phyloP scores from a whole-genome alignment of 495 filamentous ascomycete species.

The Penicillium diatomitis region DNA sequence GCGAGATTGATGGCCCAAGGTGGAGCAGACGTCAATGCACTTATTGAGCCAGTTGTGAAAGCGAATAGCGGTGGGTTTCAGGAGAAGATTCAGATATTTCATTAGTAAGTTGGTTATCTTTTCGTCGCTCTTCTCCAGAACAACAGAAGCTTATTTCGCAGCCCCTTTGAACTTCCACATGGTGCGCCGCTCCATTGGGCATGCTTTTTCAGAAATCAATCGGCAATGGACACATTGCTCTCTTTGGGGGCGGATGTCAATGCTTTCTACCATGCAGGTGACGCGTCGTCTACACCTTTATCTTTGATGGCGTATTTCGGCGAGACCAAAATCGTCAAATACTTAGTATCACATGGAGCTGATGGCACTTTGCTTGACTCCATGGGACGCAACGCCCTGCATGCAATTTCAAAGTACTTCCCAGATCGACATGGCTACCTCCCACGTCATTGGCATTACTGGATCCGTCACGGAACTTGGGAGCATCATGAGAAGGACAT shows the following conservation, averaged over 20 bases:
- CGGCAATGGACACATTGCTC: conserved; percentile 13
- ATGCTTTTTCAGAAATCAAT: conserved; percentile 7
- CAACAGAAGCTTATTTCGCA: background rate
- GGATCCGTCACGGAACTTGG: conserved; percentile 14
- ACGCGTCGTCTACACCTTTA: conserved; percentile 11
- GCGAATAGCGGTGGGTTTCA: conserved; percentile 9
- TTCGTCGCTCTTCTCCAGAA: background rate
- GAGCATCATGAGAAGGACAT: conserved; percentile 5
- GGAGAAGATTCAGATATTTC: conserved; percentile 13
- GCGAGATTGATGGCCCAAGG: conserved; percentile 5
- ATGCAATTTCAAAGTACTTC: conserved; percentile 9
- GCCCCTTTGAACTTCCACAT: conserved; percentile 21
- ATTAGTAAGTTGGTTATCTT: conserved; percentile 6
- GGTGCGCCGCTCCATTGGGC: conserved; percentile 26
- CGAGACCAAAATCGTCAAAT: conserved; percentile 7
- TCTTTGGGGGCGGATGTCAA: conserved; percentile 7
- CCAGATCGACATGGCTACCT: conserved; percentile 7
- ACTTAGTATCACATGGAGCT: conserved; percentile 9
- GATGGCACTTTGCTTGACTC: conserved; percentile 7
- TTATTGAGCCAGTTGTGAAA: conserved; percentile 9
- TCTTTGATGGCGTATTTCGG: conserved; percentile 10
- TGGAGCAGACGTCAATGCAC: conserved; percentile 9
- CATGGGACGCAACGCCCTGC: conserved; percentile 11
- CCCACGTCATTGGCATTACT: conserved; percentile 9
- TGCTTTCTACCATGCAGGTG: conserved; percentile 2